Evolutionary conservation across 2,329 filamentous ascomycete genomes (phyloP), one percentile per base, ranked within the genome.

Genomic region (Cladosporium oxysporum): DNA sequence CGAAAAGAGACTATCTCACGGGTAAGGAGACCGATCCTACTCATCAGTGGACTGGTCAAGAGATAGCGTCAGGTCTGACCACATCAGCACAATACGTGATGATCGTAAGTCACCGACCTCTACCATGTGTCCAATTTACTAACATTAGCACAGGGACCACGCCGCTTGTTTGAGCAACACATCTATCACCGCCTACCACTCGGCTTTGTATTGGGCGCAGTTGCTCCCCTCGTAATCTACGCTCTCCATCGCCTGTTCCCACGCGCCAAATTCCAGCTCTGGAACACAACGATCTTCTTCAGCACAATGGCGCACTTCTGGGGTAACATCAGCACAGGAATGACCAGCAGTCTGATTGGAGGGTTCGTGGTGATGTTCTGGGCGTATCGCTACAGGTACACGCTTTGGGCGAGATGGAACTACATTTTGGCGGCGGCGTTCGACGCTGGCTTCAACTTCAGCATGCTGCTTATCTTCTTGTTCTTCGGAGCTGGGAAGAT

Each of bases 201-300:
- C 64, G 84, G 83, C 3, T 87, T 86, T 73, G 76, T 86, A 8
- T 77, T 83, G 50, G 84, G 84, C 7, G 82, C 81, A 2, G 62
- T 76, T 12, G 75, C 78, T 0, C 84, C 85, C 0, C 58, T 81
- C 2, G 26, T 84, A 5, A 75, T 88, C 23, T 88, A 81, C 70
- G 67, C 77, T 0, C 78, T 88, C 10, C 83, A 88, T 71, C 79
- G 80, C 6, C 71, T 76, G 18, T 87, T 88, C 70, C 86, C 86
- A 0, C 83, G 83, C 18, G 83, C 81, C 67, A 85, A 85, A 37
- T 86, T 82, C 70, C 82, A 85, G 33, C 80, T 88, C 21, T 86
- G 82, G 82, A 89, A 88, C 70, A 82, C 84, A 23, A 88, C 85
- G 4, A 88, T 88, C 62, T 88, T 88, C 77, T 87, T 85, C 73